A percentile compares a stretch with the other conserved stretches of the same genome.
Evolutionary conservation across 495 filamentous ascomycete genomes (phyloP).

Genomic region (Chaetomium tenue): DNA sequence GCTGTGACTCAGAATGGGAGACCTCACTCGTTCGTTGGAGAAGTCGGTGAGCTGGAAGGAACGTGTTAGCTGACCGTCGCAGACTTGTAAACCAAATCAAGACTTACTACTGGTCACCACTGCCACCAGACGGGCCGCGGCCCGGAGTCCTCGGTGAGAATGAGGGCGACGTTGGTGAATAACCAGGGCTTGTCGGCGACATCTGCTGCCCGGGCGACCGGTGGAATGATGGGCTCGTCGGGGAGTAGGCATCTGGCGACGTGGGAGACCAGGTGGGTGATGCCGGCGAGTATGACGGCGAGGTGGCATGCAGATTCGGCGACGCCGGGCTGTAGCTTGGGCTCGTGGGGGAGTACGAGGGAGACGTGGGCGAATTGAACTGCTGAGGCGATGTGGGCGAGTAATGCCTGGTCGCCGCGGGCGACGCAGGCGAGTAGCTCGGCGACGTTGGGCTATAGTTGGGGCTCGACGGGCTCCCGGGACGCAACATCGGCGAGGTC

Average conservation of each 20-base stretch:
- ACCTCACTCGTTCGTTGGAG: conserved; percentile 37
- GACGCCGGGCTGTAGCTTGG: conserved; percentile 63
- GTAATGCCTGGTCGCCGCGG: conserved; percentile 59
- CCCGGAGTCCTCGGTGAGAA: conserved; percentile 48
- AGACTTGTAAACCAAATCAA: neutral
- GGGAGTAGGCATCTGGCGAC: conserved; percentile 70
- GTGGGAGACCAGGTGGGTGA: conserved; percentile 69
- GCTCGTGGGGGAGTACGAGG: conserved; percentile 62
- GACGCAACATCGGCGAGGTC: conserved; percentile 67
- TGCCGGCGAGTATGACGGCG: conserved; percentile 67
- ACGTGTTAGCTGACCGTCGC: conserved; percentile 21
- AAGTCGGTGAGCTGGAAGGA: conserved; percentile 34
- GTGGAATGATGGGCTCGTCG: conserved; percentile 69
- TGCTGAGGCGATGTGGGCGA: conserved; percentile 60
- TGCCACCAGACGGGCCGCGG: conserved; percentile 33
- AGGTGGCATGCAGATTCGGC: conserved; percentile 59
- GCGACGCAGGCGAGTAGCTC: conserved; percentile 72
- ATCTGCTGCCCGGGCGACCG: conserved; percentile 54
- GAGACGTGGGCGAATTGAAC: conserved; percentile 61
- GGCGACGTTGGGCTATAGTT: conserved; percentile 84
- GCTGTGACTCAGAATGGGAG: neutral
- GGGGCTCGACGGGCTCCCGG: conserved; percentile 59
- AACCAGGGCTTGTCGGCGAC: conserved; percentile 55
- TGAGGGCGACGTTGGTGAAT: conserved; percentile 52
- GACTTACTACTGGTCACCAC: conserved; percentile 41